Base-by-base conservation (phyloP, 495 filamentous ascomycete species). In the Glarea lozoyensis region DNA sequence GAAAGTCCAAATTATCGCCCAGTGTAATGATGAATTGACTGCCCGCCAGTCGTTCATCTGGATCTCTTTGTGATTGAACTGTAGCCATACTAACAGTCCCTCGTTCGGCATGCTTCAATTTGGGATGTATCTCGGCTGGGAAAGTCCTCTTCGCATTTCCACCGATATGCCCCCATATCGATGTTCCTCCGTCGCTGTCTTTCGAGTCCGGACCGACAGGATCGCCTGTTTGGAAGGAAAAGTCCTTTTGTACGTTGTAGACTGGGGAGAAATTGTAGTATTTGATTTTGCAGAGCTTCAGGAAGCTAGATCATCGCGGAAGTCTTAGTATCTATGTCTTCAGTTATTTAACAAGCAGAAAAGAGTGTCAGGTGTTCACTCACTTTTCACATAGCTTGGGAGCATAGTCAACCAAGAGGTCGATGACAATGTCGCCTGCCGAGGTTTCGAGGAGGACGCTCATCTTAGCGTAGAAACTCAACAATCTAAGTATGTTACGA, bases 261-360 rank as follows among this genome's bases (percentile, higher is more conserved):
- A 95, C 65, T 25, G 89, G 89, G 21, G 88, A 81, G 60, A 88
- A 96, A 69, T 96, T 96, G 76, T 95, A 96, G 64, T 95, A 96
- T 68, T 94, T 96, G 63, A 86, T 68, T 60, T 94, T 94, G 76
- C 89, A 96, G 54, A 96, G 84, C 77, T 96, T 96, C 18, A 96
- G 68, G 64, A 96, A 95, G 73, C 88, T 94, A 70, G 30, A 60
- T 39, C 45, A 44, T 49, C 10, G 35, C 34, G 51, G 39, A 60
- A 23, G 55, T 66, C 62, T 83, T 71, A 82, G 76, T 71, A 47
- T 47, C 30, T 55, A 34, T 45, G 49, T 17, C 19, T 37, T 45
- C 34, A 42, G 39, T 33, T 45, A 44, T 38, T 32, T 44, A 38
- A 43, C 33, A 34, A 22, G 40, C 17, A 44, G 45, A 25, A 53